Evolutionary conservation across 2,329 filamentous ascomycete species (phyloP).

Genomic region (Capronia coronata): DNA sequence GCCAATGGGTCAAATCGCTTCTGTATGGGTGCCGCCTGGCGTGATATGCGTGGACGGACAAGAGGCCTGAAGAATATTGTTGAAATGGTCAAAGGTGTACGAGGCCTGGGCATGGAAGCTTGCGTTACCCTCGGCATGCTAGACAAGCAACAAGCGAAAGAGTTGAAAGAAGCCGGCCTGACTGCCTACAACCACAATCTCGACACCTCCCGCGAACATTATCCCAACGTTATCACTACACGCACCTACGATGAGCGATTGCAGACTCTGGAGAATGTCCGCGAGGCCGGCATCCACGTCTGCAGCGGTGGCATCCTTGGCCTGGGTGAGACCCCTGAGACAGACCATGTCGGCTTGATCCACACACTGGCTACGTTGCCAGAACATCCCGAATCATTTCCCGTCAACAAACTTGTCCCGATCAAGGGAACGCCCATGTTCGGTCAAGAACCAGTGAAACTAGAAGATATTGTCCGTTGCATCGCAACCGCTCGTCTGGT

Average conservation of each 20-base stretch:
- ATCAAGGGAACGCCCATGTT: slow-evolving; percentile 85
- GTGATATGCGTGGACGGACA: slow-evolving; percentile 87
- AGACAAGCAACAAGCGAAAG: slow-evolving; percentile 68
- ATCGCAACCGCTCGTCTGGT: slow-evolving; percentile 76
- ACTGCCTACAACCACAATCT: slow-evolving; percentile 95
- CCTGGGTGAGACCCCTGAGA: slow-evolving; percentile 63
- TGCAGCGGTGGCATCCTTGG: slow-evolving; percentile 86
- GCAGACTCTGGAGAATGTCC: slow-evolving; percentile 69
- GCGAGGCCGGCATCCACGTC: slow-evolving; percentile 80
- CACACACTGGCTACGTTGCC: slow-evolving; percentile 77
- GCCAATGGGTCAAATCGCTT: slow-evolving; percentile 82
- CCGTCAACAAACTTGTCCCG: slow-evolving; percentile 82
- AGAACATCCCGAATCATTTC: slow-evolving; percentile 79
- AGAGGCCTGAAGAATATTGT: slow-evolving; percentile 76
- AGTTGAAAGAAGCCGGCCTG: slow-evolving; percentile 74
- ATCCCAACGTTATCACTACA: slow-evolving; percentile 78
- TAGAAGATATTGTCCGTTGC: slow-evolving; percentile 72
- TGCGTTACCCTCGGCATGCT: slow-evolving; percentile 96
- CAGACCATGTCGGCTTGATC: slow-evolving; percentile 75
- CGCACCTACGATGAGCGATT: slow-evolving; percentile 81
- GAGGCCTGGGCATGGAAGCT: slow-evolving; percentile 76
- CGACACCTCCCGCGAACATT: slow-evolving; percentile 79
- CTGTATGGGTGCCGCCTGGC: slow-evolving; percentile 92
- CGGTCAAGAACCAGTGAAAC: slow-evolving; percentile 64
- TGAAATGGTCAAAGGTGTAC: slow-evolving; percentile 75